Evolutionary conservation across 2,329 filamentous ascomycete species (phyloP).

Genomic region (Diaporthe velutina): DNA sequence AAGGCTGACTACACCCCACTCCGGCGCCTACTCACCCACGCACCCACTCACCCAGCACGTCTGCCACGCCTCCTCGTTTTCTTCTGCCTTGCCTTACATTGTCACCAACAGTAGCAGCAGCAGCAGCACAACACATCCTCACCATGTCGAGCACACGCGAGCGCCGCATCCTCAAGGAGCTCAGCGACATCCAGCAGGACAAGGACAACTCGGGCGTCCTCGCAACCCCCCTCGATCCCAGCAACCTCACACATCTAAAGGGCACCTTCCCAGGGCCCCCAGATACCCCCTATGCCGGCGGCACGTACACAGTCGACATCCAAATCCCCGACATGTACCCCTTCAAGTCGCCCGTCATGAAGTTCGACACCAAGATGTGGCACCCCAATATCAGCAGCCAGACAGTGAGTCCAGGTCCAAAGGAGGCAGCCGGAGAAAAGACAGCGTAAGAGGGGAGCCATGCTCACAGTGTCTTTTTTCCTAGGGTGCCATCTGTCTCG

Average conservation of each 20-base stretch:
- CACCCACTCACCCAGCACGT: background rate
- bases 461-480: background rate
- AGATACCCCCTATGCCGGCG: slow-evolving; percentile 93
- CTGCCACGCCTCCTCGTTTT: background rate
- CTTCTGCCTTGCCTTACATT: background rate
- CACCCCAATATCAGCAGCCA: slow-evolving; percentile 97
- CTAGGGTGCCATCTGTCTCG: slow-evolving; percentile 95
- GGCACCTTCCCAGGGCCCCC: slow-evolving; percentile 89
- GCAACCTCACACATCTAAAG: slow-evolving; percentile 84
- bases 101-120: slow-evolving; percentile 21
- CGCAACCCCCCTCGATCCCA: slow-evolving; percentile 73
- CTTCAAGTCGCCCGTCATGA: slow-evolving; percentile 92
- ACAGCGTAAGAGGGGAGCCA: background rate
- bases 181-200: slow-evolving; percentile 81
- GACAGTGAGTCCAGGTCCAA: slow-evolving; percentile 72
- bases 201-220: slow-evolving; percentile 79
- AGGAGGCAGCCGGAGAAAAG: background rate
- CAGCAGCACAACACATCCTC: slow-evolving; percentile 20
- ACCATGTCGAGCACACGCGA: slow-evolving; percentile 65
- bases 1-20: slow-evolving; percentile 21
- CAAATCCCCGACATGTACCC: slow-evolving; percentile 90
- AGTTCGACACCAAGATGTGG: slow-evolving; percentile 94
- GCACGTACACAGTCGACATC: slow-evolving; percentile 86
- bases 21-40: background rate
- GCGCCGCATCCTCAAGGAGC: slow-evolving; percentile 79